Evolutionary conservation across 1,284 basidiomycete genomes (phyloP).

Genomic region (Naganishia liquefaciens): DNA sequence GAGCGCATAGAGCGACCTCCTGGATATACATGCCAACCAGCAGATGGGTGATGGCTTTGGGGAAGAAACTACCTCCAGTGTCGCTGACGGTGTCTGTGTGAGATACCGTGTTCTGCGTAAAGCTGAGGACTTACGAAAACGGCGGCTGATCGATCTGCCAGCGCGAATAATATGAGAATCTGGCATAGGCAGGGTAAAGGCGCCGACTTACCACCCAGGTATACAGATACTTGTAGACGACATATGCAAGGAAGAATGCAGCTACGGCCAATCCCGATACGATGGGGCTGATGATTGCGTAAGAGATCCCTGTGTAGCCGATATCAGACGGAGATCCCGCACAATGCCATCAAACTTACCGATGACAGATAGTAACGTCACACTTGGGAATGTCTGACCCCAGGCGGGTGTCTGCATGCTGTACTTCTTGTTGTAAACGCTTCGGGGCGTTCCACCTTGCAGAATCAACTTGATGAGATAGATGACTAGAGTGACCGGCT

Average conservation of each 20-base stretch:
- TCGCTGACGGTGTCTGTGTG: slow-evolving; percentile 56
- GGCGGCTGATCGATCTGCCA: slow-evolving; percentile 37
- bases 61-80: slow-evolving; percentile 94
- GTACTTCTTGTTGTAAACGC: slow-evolving; percentile 55
- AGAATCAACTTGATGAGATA: slow-evolving; percentile 67
- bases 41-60: slow-evolving; percentile 85
- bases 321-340: slow-evolving; percentile 34
- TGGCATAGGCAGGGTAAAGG: background rate
- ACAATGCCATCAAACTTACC: slow-evolving; percentile 60
- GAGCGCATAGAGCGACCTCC: slow-evolving; percentile 71
- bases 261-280: slow-evolving; percentile 85
- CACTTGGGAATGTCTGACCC: slow-evolving; percentile 75
- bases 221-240: slow-evolving; percentile 86
- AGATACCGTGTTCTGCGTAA: background rate
- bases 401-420: slow-evolving; percentile 57
- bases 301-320: slow-evolving; percentile 61
- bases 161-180: background rate
- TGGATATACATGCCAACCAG: slow-evolving; percentile 92
- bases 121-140: slow-evolving; percentile 7
- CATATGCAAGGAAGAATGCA: slow-evolving; percentile 81
- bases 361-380: slow-evolving; percentile 75
- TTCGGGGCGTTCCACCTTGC: slow-evolving; percentile 54
- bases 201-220: slow-evolving; percentile 59
- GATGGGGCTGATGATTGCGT: slow-evolving; percentile 89
- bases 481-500: slow-evolving; percentile 63